A percentile compares a stretch with the other conserved stretches of the same genome.
These are phyloP conservation scores for Phalaenopsis hybrid DNA, from an alignment of 116 monocot genomes.

Conservation along the genomic window DNA sequence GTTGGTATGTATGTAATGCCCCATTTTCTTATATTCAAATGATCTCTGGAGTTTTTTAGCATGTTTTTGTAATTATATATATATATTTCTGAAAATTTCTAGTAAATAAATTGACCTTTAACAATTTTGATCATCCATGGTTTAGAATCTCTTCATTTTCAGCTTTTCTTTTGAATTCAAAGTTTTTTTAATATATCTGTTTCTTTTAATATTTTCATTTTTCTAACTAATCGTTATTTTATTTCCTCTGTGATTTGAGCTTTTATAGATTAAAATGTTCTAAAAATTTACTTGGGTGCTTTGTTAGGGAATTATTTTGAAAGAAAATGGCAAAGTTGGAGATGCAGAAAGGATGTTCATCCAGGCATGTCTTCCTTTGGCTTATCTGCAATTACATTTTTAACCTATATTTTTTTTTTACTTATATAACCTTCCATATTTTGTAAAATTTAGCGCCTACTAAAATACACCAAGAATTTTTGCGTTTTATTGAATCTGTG, in stretches of 20 bases:
- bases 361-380: conserved; percentile 28
- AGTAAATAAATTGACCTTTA: not conserved
- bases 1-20: no score
- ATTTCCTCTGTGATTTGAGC: not conserved
- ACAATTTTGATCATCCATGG: no score
- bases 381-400: no score
- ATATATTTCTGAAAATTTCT: not conserved
- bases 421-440: no score
- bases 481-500: no score
- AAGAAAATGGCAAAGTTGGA: conserved; percentile 79
- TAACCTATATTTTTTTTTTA: no score
- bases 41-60: not conserved
- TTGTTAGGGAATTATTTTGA: conserved; percentile 69
- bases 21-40: not conserved
- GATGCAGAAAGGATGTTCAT: conserved; percentile 96
- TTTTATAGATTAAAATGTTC: not conserved
- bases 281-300: not conserved
- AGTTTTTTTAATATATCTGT: not conserved
- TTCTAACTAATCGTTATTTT: not conserved
- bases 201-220: not conserved
- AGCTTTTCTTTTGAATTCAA: not conserved
- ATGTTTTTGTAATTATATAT: not conserved
- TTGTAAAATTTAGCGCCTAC: no score
- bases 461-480: no score
- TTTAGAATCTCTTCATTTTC: no score